Evolutionary conservation across 176 grass and related monocot genomes (phyloP).

Genomic region (Cocos nucifera): DNA sequence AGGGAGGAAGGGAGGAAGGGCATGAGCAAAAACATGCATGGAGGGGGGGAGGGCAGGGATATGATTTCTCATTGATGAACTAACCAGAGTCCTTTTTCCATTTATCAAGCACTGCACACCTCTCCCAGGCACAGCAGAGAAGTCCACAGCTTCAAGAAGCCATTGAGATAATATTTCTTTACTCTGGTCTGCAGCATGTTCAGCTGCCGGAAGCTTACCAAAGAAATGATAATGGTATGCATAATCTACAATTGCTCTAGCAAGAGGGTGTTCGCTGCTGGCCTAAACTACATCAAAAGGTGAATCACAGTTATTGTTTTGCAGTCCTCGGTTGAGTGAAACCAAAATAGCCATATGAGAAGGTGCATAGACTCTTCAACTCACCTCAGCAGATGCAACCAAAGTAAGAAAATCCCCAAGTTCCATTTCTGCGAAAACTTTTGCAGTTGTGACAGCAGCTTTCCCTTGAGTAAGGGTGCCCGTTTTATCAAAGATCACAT

Average conservation of each 20-base stretch:
- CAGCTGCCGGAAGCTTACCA: slow-evolving; percentile 49
- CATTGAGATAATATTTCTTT: slow-evolving; percentile 57
- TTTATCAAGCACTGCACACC: slow-evolving; percentile 65
- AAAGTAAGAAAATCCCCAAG: slow-evolving; percentile 84
- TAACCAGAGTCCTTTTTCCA: slow-evolving; percentile 66
- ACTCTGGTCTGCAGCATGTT: slow-evolving; percentile 39
- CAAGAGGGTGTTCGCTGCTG: slow-evolving; percentile 95
- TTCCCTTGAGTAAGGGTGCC: slow-evolving; percentile 95
- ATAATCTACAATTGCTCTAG: slow-evolving; percentile 84
- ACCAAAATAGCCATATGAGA: background rate
- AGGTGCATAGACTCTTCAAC: slow-evolving; percentile 5
- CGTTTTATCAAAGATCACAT: slow-evolving; percentile 97
- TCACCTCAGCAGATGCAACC: slow-evolving; percentile 95
- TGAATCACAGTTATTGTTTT: background rate
- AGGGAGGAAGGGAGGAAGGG: too few relatives aligned
- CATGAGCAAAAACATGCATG: background rate
- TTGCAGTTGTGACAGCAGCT: slow-evolving; percentile 74
- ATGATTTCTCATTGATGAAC: slow-evolving; percentile 14
- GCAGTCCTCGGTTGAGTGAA: background rate
- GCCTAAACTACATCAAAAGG: slow-evolving; percentile 63
- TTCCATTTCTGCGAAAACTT: slow-evolving; percentile 85
- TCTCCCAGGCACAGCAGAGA: slow-evolving; percentile 63
- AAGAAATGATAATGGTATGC: slow-evolving; percentile 94
- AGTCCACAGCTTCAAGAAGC: slow-evolving; percentile 64
- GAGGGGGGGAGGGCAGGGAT: background rate